Base-by-base conservation (phyloP, 1,284 basidiomycete species). In the Irpex lacteus region DNA sequence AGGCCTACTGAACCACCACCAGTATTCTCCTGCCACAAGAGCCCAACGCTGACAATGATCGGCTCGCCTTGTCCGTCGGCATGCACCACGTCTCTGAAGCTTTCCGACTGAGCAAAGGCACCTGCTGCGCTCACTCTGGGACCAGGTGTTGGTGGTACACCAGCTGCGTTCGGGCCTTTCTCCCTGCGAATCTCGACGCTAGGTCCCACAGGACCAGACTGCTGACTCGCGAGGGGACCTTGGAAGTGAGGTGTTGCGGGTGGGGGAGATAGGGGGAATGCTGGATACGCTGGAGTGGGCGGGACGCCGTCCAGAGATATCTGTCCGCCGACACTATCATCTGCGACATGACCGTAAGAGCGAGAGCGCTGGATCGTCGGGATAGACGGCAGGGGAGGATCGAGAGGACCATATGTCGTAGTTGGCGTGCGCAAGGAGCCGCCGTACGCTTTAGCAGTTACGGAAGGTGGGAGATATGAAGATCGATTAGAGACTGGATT, bases 41-140 rank as follows among this genome's bases (percentile, higher is more conserved):
- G 74, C 8, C 89, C 89, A 9, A 94, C 85, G 6, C 91, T 93
- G 8, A 95, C 84, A 7, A 95, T 81, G 59, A 95, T 78, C 1
- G 84, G 82, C 70, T 88, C 85, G 2, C 82, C 74, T 4, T 71
- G 80, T 36, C 73, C 77, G 8, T 71, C 73, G 50, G 73, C 72
- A 32, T 74, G 66, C 49, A 71, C 61, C 52, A 49, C 64, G 54
- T 49, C 59, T 40, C 53, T 58, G 37, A 38, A 59, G 18, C 50
- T 59, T 58, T 64, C 54, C 13, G 36, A 60, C 62, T 58, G 57
- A 58, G 36, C 62, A 55, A 75, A 74, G 34, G 69, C 74, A 4
- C 68, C 66, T 13, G 79, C 81, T 4, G 64, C 63, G 2, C 78
- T 68, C 5, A 87, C 76, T 47, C 79, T 76, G 1, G 87, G 85